These are phyloP conservation scores for Prunus dulcis DNA, from an alignment of 306 rosid species.

Conservation along the genomic window DNA sequence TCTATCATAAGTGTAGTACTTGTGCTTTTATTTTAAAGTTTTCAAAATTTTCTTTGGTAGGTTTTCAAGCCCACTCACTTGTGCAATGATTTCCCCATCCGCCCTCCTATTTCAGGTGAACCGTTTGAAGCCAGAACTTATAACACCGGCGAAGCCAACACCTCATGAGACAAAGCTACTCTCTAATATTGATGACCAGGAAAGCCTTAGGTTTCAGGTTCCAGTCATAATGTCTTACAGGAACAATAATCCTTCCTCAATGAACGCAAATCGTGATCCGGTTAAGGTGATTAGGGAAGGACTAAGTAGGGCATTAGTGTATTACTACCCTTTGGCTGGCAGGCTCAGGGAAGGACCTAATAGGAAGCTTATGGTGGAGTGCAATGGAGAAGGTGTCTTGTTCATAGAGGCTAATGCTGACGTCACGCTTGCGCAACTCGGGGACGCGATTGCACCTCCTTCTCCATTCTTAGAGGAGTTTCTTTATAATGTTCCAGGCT, in stretches of 20 bases:
- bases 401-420: conserved; percentile 27
- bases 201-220: neutral
- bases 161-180: neutral
- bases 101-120: neutral
- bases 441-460: conserved; percentile 17
- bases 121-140: neutral
- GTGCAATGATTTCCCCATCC: too few species aligned
- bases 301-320: conserved; percentile 2
- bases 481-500: conserved; percentile 3
- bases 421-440: conserved; percentile 3
- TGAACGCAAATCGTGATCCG: neutral
- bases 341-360: conserved; percentile 16
- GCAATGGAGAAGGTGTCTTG: conserved; percentile 25
- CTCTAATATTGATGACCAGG: neutral
- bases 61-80: too few species aligned
- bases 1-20: too few species aligned
- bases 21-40: too few species aligned
- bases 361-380: conserved; percentile 21
- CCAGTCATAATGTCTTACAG: neutral
- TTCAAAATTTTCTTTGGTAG: too few species aligned
- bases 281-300: conserved; percentile 14
- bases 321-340: conserved; percentile 34
- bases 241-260: neutral
- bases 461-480: conserved; percentile 24
- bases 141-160: conserved; percentile 8